These are phyloP conservation scores for Mrakia gelida DNA, from an alignment of 768 basidiomycete species.

Conservation along the genomic window DNA sequence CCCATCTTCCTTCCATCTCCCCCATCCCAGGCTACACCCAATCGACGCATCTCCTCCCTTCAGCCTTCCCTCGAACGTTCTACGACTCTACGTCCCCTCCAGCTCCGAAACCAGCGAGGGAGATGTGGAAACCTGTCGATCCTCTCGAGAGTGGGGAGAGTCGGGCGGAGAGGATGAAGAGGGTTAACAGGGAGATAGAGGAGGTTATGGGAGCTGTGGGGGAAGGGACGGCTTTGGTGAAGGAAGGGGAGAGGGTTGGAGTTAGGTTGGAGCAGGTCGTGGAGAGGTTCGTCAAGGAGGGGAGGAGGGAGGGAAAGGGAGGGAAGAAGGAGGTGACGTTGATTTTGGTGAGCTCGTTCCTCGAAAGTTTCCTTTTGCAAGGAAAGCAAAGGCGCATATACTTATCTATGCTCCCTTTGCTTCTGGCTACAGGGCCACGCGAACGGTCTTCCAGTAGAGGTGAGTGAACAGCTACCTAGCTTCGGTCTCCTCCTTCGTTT, in stretches of 20 bases:
- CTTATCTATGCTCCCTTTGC: not conserved
- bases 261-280: slow-evolving; percentile 2
- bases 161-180: not conserved
- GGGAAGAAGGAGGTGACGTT: slow-evolving; percentile 5
- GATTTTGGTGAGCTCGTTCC: not conserved
- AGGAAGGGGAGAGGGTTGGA: slow-evolving; percentile 1
- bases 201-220: not conserved
- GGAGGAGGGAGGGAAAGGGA: not conserved
- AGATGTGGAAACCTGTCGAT: not conserved
- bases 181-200: not conserved
- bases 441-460: slow-evolving; percentile 9
- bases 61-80: slow-evolving; percentile 4
- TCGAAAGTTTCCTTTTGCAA: not conserved
- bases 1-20: not conserved
- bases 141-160: not conserved
- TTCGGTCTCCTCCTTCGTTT: not conserved
- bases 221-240: not conserved
- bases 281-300: slow-evolving; percentile 12
- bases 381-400: not conserved
- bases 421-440: not conserved
- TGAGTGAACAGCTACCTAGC: not conserved
- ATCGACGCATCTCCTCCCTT: not conserved
- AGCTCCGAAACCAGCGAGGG: not conserved
- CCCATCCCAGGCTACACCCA: slow-evolving; percentile 5
- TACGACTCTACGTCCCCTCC: not conserved